A percentile compares a stretch with the other conserved stretches of the same genome.
Conservation (phyloP, 2,329 filamentous ascomycete genomes). For the Trichoderma lentiforme region DNA sequence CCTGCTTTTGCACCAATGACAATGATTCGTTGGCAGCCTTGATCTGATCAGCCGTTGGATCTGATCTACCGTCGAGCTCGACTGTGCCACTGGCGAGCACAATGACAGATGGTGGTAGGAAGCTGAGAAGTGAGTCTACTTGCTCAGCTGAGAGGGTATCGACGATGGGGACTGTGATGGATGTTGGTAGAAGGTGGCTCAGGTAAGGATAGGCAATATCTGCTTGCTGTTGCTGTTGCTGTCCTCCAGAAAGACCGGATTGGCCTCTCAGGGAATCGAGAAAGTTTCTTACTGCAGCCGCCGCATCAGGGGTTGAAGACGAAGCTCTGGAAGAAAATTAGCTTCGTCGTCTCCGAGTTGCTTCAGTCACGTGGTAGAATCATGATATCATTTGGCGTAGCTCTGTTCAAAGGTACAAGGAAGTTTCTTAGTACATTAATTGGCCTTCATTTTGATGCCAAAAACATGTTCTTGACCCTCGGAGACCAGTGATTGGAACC, state of each 20-base stretch:
- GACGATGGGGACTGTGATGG: conserved; percentile 74
- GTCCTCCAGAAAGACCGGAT: conserved; percentile 37
- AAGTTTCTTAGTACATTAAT: conserved; percentile 34
- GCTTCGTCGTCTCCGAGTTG: conserved; percentile 7
- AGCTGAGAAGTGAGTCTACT: conserved; percentile 71
- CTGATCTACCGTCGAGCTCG: conserved; percentile 54
- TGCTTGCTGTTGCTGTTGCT: conserved; percentile 25
- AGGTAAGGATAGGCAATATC: conserved; percentile 76
- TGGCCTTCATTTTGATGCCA: conserved; percentile 23
- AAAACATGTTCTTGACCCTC: conserved; percentile 17
- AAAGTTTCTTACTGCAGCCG: conserved; percentile 80
- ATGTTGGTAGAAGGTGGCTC: conserved; percentile 76
- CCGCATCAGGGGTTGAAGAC: conserved; percentile 63
- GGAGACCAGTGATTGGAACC: conserved; percentile 19
- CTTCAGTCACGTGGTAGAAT: conserved; percentile 5
- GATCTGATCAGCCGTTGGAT: conserved; percentile 66
- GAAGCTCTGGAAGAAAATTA: conserved; percentile 50
- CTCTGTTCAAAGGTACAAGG: conserved; percentile 29
- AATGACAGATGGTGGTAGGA: conserved; percentile 75
- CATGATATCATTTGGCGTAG: conserved; percentile 21
- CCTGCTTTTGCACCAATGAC: conserved; percentile 72
- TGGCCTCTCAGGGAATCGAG: conserved; percentile 72
- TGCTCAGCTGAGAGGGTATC: conserved; percentile 61
- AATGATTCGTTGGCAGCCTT: conserved; percentile 72
- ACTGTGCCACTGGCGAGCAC: conserved; percentile 66